Evolutionary conservation across 257 asterid genomes (phyloP).

Genomic region (Gentiana macrophylla): DNA sequence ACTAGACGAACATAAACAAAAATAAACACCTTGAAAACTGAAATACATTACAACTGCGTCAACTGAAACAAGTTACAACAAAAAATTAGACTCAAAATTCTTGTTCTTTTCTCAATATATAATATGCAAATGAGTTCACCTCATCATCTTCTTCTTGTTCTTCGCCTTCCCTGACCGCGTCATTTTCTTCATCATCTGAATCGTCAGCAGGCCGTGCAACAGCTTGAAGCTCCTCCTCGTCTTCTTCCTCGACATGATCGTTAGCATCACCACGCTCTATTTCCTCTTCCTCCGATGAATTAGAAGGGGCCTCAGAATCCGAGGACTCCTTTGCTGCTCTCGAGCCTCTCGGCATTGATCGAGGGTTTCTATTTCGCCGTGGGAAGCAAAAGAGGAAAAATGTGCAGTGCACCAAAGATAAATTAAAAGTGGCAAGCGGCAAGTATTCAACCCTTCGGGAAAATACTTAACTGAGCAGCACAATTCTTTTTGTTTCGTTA

Average conservation of each 20-base stretch:
- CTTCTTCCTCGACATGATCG: conserved; percentile 66
- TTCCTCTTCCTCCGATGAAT: conserved; percentile 58
- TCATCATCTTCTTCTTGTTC: conserved; percentile 55
- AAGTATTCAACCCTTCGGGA: background rate
- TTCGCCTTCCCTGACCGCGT: conserved; percentile 19
- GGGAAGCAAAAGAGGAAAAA: background rate
- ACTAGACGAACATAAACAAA: background rate
- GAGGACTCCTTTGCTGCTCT: conserved; percentile 37
- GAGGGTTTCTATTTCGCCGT: conserved; percentile 17
- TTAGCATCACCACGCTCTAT: conserved; percentile 22
- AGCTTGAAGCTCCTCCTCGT: conserved; percentile 93
- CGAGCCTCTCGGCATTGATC: conserved; percentile 24
- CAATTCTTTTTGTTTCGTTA: background rate
- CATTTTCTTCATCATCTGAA: conserved; percentile 55
- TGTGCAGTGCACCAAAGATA: background rate
- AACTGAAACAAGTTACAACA: no score
- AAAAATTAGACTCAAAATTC: no score
- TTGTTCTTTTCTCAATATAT: background rate
- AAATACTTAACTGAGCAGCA: background rate
- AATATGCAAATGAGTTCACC: conserved; percentile 18
- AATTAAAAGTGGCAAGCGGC: background rate
- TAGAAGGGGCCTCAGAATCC: conserved; percentile 26
- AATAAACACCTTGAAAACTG: background rate
- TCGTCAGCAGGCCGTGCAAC: conserved; percentile 82
- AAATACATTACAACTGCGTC: no score